Evolutionary conservation across 805 yeast species (phyloP), one percentile per base, ranked within the genome.

Genomic region (Cyberlindnera misumaiensis): DNA sequence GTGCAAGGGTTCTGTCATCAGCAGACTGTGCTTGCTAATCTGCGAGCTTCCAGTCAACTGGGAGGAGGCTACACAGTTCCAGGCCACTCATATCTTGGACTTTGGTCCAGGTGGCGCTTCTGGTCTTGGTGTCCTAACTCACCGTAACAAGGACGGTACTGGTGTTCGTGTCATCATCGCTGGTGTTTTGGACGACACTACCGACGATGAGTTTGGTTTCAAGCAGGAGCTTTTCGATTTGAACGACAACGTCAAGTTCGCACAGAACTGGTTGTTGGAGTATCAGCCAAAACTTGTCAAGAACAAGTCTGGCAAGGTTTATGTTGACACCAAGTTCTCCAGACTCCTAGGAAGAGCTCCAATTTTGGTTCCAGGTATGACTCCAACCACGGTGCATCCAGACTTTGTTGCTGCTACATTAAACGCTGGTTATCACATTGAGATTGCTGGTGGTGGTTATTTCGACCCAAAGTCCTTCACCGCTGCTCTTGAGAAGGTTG

Each of bases 31-130:
- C 44, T 77, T 78, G 60, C 82, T 89, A 55, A 89, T 93, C 62
- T 86, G 93, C 38, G 80, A 79, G 56, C 73, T 86, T 56, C 87
- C 95, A 32, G 99, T 93, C 48, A 74, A 85, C 65, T 93, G 99
- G 99, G 97, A 93, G 68, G 49, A 52, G 22, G 94, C 97, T 24
- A 89, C 97, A 28, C 60, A 75, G 48, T 86, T 85, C 61, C 61
- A 74, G 34, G 75, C 93, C 20, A 84, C 97, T 34, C 98, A 93
- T 61, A 76, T 93, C 53, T 63, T 93, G 46, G 99, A 93, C 67
- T 93, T 93, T 54, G 99, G 99, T 60, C 99, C 98, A 45, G 98
- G 99, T 65, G 97, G 97, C 53, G 80, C 86, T 28, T 85, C 97
- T 32, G 99, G 98, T 55, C 72, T 93, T 50, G 98, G 98, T 67